Evolutionary conservation across 2,329 filamentous ascomycete genomes (phyloP).

Genomic region (Fusarium sp.): DNA sequence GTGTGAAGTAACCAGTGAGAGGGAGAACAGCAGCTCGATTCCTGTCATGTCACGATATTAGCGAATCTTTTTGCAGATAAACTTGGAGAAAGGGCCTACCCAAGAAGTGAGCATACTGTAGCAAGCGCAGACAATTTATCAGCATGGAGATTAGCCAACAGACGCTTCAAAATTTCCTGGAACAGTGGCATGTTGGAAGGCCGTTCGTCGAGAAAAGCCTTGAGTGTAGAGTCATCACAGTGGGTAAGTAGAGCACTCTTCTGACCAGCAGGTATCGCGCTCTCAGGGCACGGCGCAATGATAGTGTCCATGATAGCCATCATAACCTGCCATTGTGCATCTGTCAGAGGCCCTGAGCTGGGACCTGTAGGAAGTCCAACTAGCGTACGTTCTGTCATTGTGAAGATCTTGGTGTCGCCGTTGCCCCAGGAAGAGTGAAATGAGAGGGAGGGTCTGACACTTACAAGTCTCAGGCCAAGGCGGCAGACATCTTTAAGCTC

Average conservation of each 20-base stretch:
- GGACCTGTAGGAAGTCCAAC: not conserved
- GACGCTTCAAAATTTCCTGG: not conserved
- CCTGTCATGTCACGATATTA: not conserved
- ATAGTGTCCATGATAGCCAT: constrained; percentile 2
- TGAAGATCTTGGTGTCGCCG: accelerated
- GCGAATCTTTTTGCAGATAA: too few species aligned
- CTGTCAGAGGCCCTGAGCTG: not conserved
- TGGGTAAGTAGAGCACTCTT: not conserved
- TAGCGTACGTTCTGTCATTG: not conserved
- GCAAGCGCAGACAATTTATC: not conserved
- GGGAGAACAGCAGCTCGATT: not conserved
- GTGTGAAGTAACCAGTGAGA: not conserved
- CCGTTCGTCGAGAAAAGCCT: not conserved
- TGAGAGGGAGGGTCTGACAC: too few species aligned
- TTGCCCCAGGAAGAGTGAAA: accelerated
- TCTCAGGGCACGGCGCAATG: not conserved
- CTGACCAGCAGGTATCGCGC: not conserved
- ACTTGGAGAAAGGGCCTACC: not conserved
- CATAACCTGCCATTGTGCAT: not conserved
- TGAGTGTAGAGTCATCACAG: not conserved
- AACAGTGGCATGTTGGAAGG: not conserved
- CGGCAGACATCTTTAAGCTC: not conserved
- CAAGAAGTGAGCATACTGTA: not conserved
- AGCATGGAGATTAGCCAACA: not conserved
- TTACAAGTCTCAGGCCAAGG: not conserved